Conservation (phyloP, 169 alveolate species). For the Plasmodium inui region DNA sequence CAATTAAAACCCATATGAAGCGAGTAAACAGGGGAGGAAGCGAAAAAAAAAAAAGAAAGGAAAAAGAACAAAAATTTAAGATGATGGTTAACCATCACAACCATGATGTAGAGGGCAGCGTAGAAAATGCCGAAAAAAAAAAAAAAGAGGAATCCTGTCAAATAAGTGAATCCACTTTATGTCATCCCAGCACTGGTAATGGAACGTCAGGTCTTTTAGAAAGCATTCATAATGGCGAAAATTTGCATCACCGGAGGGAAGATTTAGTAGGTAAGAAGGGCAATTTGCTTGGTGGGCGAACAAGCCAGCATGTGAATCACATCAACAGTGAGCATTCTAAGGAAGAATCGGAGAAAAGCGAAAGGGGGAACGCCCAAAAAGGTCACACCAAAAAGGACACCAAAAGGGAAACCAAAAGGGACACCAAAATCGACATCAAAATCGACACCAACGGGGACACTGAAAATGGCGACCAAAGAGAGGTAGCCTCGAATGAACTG, state of each 20-base stretch:
- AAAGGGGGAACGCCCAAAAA: background rate
- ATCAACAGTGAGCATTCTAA: background rate
- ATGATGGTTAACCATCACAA: background rate
- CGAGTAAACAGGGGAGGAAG: background rate
- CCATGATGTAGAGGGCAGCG: constrained; percentile 34
- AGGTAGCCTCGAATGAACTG: background rate
- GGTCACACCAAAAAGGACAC: background rate
- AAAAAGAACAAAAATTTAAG: background rate
- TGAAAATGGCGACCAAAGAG: background rate
- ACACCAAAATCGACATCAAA: background rate
- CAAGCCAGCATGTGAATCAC: background rate
- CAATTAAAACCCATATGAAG: background rate
- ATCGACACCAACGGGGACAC: background rate
- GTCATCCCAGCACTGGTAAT: background rate
- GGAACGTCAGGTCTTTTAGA: background rate
- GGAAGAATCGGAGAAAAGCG: background rate
- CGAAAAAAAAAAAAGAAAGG: background rate
- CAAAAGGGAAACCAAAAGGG: background rate
- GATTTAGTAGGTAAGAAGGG: background rate
- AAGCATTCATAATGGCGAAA: background rate
- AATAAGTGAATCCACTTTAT: background rate
- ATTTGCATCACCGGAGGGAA: background rate
- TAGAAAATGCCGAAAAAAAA: constrained; percentile 37
- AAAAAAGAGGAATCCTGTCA: constrained; percentile 25
- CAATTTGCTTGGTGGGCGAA: background rate